Base-by-base conservation (phyloP, 768 basidiomycete species). In the Trametes meyenii region DNA sequence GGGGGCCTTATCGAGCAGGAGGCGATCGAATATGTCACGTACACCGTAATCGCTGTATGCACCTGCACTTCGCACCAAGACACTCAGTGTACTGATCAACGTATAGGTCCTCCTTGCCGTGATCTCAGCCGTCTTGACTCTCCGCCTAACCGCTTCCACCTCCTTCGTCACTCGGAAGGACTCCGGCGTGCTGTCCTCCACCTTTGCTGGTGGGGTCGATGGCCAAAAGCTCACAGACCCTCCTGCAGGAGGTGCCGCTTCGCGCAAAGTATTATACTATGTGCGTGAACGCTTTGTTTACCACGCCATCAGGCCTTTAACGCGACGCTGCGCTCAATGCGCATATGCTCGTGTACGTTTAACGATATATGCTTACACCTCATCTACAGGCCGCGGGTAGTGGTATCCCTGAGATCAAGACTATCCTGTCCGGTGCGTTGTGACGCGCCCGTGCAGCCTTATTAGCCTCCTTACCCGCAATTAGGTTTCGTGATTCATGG, bases 401-500 rank as follows among this genome's bases (percentile, higher is more conserved):
- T 69, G 97, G 97, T 50, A 96, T 98, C 58, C 95, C 96, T 0
- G 96, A 99, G 74, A 89, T 99, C 72, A 99, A 99, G 74, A 92
- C 92, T 0, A 94, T 96, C 58, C 80, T 96, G 45, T 92, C 90
- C 51, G 94, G 92, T 87, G 66, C 51, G 94, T 91, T 87, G 66
- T 44, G 75, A 59, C 23, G 1, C 21, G 4, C 1, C 14, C 44
- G 10, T 39, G 36, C 24, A 12, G 13, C 51, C 55, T 42, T 54
- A 5, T 3, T 21, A 42, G 39, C 58, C 58, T 49, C 35, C 63
- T 50, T 38, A 50, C 46, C 67, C 71, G 19, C 19, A 11, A 48
- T 12, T 61, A 86, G 94, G 96, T 38, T 98, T 97, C 70, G 96
- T 98, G 24, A 97, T 99, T 58, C 94, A 97, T 62, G 97, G 97